These are phyloP conservation scores for Fusarium decemcellulare DNA, from an alignment of 2,329 filamentous ascomycete genomes.

Conservation along the genomic window DNA sequence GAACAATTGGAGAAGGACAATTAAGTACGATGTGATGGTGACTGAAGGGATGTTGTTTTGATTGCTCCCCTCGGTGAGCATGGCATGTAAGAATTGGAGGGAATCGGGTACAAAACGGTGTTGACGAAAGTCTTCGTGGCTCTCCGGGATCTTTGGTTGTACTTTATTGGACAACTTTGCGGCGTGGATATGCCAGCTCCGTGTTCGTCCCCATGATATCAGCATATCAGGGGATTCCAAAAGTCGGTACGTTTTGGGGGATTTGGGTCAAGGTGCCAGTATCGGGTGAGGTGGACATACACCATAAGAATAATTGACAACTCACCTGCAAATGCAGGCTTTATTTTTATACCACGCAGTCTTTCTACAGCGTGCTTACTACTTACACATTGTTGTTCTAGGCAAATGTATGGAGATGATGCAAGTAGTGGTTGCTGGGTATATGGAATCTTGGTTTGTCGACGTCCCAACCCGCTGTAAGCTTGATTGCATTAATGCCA, in stretches of 20 bases:
- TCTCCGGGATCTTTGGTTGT: slow-evolving; percentile 28
- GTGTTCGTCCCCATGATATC: slow-evolving; percentile 21
- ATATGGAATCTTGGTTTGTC: too few species aligned
- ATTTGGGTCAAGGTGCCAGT: slow-evolving; percentile 28
- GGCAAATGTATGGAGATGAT: too few species aligned
- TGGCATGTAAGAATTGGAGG: slow-evolving; percentile 18
- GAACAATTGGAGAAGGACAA: slow-evolving; percentile 64
- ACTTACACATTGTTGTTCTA: too few species aligned
- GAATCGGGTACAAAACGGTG: slow-evolving; percentile 24
- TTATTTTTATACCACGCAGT: background rate
- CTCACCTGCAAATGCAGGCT: background rate
- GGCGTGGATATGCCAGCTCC: slow-evolving; percentile 32
- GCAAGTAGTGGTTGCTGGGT: too few species aligned
- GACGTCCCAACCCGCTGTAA: too few species aligned
- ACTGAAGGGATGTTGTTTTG: slow-evolving; percentile 9
- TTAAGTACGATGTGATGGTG: slow-evolving; percentile 22
- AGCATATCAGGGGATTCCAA: slow-evolving; percentile 28
- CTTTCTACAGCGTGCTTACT: too few species aligned
- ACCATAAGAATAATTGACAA: slow-evolving; percentile 25
- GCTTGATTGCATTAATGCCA: too few species aligned
- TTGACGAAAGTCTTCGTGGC: slow-evolving; percentile 21
- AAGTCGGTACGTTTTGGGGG: slow-evolving; percentile 33
- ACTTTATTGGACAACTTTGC: slow-evolving; percentile 38
- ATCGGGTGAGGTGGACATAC: slow-evolving; percentile 26
- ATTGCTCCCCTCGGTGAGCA: slow-evolving; percentile 12